Conservation (phyloP, 176 grass and related monocot genomes). For the Dactylis glomerata region DNA sequence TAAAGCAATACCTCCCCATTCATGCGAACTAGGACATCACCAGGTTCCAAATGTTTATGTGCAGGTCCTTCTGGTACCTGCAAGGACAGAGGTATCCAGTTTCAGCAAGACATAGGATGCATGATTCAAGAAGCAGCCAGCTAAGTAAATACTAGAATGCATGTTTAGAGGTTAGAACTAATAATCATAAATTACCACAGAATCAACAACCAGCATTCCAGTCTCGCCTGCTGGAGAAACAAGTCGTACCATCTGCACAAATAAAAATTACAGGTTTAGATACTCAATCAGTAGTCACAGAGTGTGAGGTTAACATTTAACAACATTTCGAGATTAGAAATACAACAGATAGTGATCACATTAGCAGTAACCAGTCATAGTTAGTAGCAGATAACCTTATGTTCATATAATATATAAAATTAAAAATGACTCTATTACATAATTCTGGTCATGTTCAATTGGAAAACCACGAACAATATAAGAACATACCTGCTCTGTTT, state of each 20-base stretch:
- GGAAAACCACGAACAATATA: neutral
- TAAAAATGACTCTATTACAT: neutral
- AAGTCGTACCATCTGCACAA: conserved; percentile 66
- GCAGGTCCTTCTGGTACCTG: conserved; percentile 97
- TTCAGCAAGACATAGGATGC: conserved; percentile 23
- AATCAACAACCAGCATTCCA: conserved; percentile 97
- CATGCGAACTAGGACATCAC: conserved; percentile 83
- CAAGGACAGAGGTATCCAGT: conserved; percentile 14
- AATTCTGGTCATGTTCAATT: neutral
- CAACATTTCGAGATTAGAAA: neutral
- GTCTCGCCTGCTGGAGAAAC: conserved; percentile 82
- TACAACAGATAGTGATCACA: conserved; percentile 15
- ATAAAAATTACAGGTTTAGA: conserved; percentile 17
- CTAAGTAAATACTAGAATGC: conserved; percentile 1
- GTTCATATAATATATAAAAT: neutral
- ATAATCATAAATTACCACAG: conserved; percentile 72
- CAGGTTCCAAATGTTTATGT: conserved; percentile 87
- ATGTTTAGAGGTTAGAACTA: conserved; percentile 23
- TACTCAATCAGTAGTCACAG: conserved; percentile 10
- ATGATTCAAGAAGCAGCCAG: conserved; percentile 5
- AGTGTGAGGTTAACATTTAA: conserved; percentile 12
- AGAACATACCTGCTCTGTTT: conserved; percentile 78
- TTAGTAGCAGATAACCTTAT: neutral
- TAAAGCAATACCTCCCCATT: conserved; percentile 68
- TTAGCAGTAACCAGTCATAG: neutral